phyloP scores from a whole-genome alignment of 257 asterid species.

The Galeopsis tetrahit region DNA sequence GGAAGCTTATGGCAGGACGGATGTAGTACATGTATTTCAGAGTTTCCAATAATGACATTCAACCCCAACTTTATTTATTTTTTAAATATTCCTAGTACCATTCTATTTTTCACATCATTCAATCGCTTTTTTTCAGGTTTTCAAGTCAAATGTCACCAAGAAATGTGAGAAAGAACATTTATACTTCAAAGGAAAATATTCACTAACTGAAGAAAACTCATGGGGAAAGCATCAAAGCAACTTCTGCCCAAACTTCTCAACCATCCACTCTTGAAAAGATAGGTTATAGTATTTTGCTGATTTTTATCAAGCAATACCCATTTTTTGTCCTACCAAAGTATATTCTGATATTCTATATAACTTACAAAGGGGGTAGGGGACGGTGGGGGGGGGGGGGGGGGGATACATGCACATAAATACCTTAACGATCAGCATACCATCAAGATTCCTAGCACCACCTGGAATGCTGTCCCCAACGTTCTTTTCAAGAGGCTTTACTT shows the following conservation, averaged over 20 bases:
- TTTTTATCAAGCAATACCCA: constrained; percentile 10
- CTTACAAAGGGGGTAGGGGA: not conserved
- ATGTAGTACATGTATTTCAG: not conserved
- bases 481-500: constrained; percentile 83
- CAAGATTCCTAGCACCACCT: constrained; percentile 97
- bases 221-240: constrained; percentile 11
- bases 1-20: too few species aligned
- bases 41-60: not conserved
- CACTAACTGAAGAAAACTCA: constrained; percentile 22
- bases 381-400: too few species aligned
- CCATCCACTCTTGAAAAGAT: not conserved
- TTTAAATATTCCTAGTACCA: not conserved
- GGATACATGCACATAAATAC: constrained; percentile 43
- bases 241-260: not conserved
- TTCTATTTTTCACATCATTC: constrained; percentile 7
- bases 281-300: not conserved
- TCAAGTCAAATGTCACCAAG: constrained; percentile 18
- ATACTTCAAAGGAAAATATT: constrained; percentile 25
- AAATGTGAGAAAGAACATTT: constrained; percentile 8
- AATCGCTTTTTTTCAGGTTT: not conserved
- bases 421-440: constrained; percentile 96
- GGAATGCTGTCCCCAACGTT: constrained; percentile 90
- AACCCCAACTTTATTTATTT: not conserved
- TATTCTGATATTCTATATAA: constrained; percentile 6
- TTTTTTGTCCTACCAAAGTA: not conserved